These are phyloP conservation scores for Phytophthora cactorum DNA, from an alignment of 352 stramenopile genomes.

Conservation along the genomic window DNA sequence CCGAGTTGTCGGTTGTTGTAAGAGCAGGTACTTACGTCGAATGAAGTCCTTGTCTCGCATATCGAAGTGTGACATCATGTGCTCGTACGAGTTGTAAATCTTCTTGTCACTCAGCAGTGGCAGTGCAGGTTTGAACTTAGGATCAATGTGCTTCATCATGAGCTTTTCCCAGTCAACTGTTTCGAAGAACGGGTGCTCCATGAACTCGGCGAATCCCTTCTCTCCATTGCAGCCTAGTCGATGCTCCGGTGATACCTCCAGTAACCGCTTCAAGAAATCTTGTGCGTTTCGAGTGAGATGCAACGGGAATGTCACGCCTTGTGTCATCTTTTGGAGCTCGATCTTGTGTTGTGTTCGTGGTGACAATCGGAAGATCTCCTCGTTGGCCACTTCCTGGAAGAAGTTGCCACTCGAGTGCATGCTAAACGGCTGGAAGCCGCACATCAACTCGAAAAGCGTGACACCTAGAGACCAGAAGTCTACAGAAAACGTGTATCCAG, in stretches of 20 bases:
- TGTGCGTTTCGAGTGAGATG: conserved; percentile 68
- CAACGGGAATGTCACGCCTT: conserved; percentile 65
- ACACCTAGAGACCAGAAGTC: conserved; percentile 88
- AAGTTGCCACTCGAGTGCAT: conserved; percentile 75
- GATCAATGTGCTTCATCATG: conserved; percentile 89
- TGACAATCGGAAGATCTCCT: conserved; percentile 77
- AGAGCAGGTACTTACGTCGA: conserved; percentile 63
- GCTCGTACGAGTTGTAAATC: conserved; percentile 86
- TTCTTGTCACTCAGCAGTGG: conserved; percentile 77
- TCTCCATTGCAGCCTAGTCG: conserved; percentile 76
- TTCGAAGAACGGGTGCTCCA: conserved; percentile 90
- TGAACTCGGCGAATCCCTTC: conserved; percentile 87
- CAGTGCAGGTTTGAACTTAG: conserved; percentile 77
- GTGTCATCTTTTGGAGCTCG: conserved; percentile 82
- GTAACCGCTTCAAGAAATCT: conserved; percentile 81
- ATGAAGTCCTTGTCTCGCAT: conserved; percentile 87
- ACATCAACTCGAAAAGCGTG: conserved; percentile 91
- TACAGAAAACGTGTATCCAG: conserved; percentile 78
- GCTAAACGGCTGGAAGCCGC: conserved; percentile 85
- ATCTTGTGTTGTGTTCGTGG: conserved; percentile 81
- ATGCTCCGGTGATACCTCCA: conserved; percentile 79
- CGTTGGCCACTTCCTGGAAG: conserved; percentile 80
- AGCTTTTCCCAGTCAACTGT: conserved; percentile 86
- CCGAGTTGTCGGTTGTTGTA: neutral
- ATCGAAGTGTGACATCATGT: conserved; percentile 91